These are phyloP conservation scores for Trypanosoma boissoni DNA, from an alignment of 208 protist species.

Conservation along the genomic window DNA sequence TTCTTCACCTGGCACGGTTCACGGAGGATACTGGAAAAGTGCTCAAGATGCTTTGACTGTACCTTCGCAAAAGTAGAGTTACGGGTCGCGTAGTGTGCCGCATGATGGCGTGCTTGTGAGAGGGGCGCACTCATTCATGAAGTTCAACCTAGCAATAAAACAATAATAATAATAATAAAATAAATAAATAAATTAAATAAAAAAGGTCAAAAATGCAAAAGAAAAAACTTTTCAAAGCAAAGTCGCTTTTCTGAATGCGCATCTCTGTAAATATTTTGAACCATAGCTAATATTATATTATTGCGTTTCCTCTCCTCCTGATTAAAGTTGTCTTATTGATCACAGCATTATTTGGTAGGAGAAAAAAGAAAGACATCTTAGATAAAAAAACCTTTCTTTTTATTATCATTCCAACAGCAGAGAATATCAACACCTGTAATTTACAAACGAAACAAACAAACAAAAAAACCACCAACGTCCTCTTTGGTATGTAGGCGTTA, in stretches of 20 bases:
- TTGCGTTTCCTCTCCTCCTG: too few species aligned
- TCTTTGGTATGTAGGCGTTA: neutral
- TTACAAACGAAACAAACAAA: constrained; percentile 6
- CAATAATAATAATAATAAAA: constrained; percentile 19
- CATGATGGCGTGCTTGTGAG: constrained; percentile 39
- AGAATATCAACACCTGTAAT: constrained; percentile 6
- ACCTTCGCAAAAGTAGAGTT: constrained; percentile 46
- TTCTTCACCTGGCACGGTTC: constrained; percentile 40
- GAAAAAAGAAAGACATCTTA: too few species aligned
- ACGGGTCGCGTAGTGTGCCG: constrained; percentile 62
- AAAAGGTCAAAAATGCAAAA: neutral
- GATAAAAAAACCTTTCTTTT: constrained; percentile 16
- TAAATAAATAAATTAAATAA: constrained; percentile 7
- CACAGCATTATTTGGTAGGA: too few species aligned
- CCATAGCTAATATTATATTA: too few species aligned
- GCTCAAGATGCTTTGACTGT: constrained; percentile 38
- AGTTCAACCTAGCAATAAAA: too few species aligned
- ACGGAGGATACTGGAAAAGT: constrained; percentile 48
- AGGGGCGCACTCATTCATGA: constrained; percentile 17
- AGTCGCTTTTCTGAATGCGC: too few species aligned
- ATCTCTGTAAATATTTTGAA: too few species aligned
- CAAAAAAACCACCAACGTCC: constrained; percentile 10
- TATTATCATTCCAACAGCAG: too few species aligned
- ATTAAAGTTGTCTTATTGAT: too few species aligned
- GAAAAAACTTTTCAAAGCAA: too few species aligned